Conservation (phyloP, 768 basidiomycete species). For the Cubamyces sp. region DNA sequence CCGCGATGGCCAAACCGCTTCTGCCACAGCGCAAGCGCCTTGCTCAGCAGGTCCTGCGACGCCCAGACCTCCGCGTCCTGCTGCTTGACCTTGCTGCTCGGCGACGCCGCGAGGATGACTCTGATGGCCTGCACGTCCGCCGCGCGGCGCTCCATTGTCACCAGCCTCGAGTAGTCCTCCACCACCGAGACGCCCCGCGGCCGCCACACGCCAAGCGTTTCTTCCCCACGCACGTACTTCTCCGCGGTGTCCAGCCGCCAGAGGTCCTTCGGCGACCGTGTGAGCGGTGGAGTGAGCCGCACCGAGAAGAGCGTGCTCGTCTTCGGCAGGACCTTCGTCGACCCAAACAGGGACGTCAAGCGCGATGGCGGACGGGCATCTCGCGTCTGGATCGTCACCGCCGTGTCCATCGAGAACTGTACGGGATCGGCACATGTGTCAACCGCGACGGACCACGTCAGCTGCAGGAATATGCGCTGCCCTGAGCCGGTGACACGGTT, state of each 20-base stretch:
- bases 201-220: constrained; percentile 80
- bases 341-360: constrained; percentile 75
- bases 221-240: constrained; percentile 95
- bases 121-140: constrained; percentile 92
- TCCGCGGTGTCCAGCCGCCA: constrained; percentile 95
- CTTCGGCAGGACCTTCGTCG: constrained; percentile 76
- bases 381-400: constrained; percentile 80
- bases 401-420: constrained; percentile 87
- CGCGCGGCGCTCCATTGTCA: constrained; percentile 69
- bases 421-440: constrained; percentile 84
- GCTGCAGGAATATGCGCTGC: constrained; percentile 79
- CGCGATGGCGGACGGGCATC: constrained; percentile 85
- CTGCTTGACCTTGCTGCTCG: constrained; percentile 46
- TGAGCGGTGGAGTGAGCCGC: constrained; percentile 79
- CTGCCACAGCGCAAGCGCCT: constrained; percentile 81
- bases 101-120: constrained; percentile 66
- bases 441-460: constrained; percentile 80
- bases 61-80: constrained; percentile 66
- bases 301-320: constrained; percentile 86
- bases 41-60: constrained; percentile 56
- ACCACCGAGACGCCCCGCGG: constrained; percentile 88
- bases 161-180: constrained; percentile 80
- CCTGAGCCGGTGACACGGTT: constrained; percentile 81
- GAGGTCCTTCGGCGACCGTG: constrained; percentile 84
- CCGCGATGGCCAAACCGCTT: constrained; percentile 76